Base-by-base conservation (phyloP, 768 basidiomycete genomes). In the Clavaria fumosa region DNA sequence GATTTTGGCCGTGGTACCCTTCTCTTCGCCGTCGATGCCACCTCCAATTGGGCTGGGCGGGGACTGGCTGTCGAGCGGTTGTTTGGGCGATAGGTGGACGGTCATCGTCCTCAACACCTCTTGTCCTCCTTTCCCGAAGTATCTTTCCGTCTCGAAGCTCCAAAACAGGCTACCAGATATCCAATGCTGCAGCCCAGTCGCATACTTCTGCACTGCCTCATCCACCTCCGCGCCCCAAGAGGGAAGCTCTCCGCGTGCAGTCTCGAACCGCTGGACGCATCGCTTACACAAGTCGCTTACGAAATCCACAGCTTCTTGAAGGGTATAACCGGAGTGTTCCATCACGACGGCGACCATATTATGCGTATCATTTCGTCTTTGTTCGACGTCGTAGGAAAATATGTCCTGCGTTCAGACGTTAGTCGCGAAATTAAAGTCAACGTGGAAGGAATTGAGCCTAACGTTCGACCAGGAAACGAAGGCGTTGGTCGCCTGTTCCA, bases 381-480 rank as follows among this genome's bases (percentile, higher is more conserved):
- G 57, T 41, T 66, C 63, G 21, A 53, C 51, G 26, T 54, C 51
- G 44, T 60, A 64, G 12, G 62, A 66, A 42, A 54, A 58, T 24
- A 64, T 46, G 40, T 64, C 62, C 59, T 66, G 11, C n/a, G n/a
- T n/a, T n/a, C n/a, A n/a, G n/a, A 3, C 18, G 24, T 11, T 19
- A 23, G n/a, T n/a, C 3, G n/a, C 18, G 15, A 11, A 5, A 21
- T 7, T 3, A 15, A 21, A 5, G 33, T 6, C 4, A 3, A 23
- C 14, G 15, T 5, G 12, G 32, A 40, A 32, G n/a, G 4, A 32
- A 31, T 34, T 43, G 44, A 43, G 9, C n/a, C 42, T 17, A 20
- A 59, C 65, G 37, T 67, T 67, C 18, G 59, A 64, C 60, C 66
- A 68, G 7, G 61, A 62, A 28, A 74, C 59, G 36, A 71, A 53